Conservation (phyloP, 768 basidiomycete genomes). For the Chalciporus pseudorubinellus region DNA sequence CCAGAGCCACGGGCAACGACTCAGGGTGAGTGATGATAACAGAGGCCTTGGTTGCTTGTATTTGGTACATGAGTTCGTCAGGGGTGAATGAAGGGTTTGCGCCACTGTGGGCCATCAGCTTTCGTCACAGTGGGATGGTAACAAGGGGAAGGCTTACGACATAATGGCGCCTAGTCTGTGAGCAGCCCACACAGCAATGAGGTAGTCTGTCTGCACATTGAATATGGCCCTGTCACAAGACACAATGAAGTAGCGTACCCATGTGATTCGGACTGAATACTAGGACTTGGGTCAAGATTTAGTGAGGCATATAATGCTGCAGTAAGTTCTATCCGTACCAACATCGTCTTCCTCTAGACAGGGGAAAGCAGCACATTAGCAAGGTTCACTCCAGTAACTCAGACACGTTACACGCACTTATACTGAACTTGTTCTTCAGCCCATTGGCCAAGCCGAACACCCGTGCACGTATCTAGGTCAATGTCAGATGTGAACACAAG, state of each 20-base stretch:
- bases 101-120: slow-evolving; percentile 38
- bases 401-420: slow-evolving; percentile 26
- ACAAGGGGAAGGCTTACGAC: slow-evolving; percentile 41
- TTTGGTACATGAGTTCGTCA: slow-evolving; percentile 59
- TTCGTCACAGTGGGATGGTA: not conserved
- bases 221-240: not conserved
- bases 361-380: not conserved
- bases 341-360: slow-evolving; percentile 38
- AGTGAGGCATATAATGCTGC: not conserved
- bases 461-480: slow-evolving; percentile 33
- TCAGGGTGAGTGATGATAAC: slow-evolving; percentile 50
- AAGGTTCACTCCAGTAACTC: not conserved
- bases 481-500: not conserved
- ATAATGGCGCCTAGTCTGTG: slow-evolving; percentile 57
- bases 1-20: slow-evolving; percentile 40
- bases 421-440: slow-evolving; percentile 31
- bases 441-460: slow-evolving; percentile 40
- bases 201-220: slow-evolving; percentile 42
- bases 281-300: slow-evolving; percentile 43
- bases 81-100: slow-evolving; percentile 60
- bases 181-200: slow-evolving; percentile 53
- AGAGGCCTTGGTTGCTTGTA: slow-evolving; percentile 45
- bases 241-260: slow-evolving; percentile 36
- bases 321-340: slow-evolving; percentile 25
- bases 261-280: slow-evolving; percentile 68